Evolutionary conservation across 164 flowering plant species (phyloP).

Genomic region (Piper betle): DNA sequence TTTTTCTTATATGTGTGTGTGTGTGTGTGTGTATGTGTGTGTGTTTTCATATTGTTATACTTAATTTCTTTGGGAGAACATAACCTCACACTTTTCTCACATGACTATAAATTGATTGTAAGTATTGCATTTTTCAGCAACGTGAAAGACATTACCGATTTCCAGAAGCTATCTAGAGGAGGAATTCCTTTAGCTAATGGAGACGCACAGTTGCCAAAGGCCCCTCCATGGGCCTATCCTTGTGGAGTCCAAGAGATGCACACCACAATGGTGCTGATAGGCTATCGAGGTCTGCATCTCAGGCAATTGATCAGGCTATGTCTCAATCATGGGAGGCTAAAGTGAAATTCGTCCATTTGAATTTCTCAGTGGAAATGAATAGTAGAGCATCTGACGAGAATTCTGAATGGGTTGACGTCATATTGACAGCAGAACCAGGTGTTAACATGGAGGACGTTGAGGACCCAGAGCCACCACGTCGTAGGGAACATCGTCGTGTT

Average conservation of each 20-base stretch:
- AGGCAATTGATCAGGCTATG: conserved; percentile 98
- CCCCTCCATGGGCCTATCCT: conserved; percentile 99
- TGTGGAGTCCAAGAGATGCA: conserved; percentile 60
- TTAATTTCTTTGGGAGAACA: not conserved
- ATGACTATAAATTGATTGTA: not conserved
- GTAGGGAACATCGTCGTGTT: conserved; percentile 94
- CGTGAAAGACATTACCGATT: conserved; percentile 40
- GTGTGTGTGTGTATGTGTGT: not conserved
- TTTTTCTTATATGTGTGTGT: not conserved
- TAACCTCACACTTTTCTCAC: not conserved
- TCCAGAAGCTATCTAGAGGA: conserved; percentile 74
- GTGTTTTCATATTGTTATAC: not conserved
- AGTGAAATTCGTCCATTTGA: conserved; percentile 69
- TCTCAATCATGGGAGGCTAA: conserved; percentile 74
- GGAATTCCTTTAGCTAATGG: conserved; percentile 98
- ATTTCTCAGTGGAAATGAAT: conserved; percentile 44
- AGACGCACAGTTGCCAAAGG: conserved; percentile 82
- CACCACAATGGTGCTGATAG: conserved; percentile 62
- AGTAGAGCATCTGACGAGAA: conserved; percentile 20
- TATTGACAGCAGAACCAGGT: conserved; percentile 82
- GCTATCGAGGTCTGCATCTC: conserved; percentile 82
- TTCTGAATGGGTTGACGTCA: conserved; percentile 74
- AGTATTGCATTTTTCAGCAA: conserved; percentile 20
- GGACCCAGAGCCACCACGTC: conserved; percentile 63
- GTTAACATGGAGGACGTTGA: conserved; percentile 79